phyloP scores from a whole-genome alignment of 257 asterid genomes.

The Paulownia fortunei region DNA sequence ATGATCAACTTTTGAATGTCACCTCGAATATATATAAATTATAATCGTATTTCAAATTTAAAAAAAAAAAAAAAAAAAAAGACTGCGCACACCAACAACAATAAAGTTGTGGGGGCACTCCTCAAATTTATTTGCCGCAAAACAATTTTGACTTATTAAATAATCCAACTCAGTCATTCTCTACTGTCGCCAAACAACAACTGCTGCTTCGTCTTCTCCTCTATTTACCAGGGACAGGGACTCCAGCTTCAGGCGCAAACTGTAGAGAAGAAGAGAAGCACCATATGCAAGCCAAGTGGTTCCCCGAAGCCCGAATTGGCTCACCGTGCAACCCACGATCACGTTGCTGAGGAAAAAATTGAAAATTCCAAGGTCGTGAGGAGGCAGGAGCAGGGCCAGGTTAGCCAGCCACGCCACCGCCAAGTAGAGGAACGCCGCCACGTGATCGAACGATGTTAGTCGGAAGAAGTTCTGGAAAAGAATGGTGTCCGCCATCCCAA shows the following conservation, averaged over 20 bases:
- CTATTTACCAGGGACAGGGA: not conserved
- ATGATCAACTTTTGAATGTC: too few relatives aligned
- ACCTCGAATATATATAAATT: too few relatives aligned
- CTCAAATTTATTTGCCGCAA: too few relatives aligned
- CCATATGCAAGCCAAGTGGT: constrained; percentile 31
- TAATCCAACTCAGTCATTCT: too few relatives aligned
- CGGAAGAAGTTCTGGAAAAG: constrained; percentile 26
- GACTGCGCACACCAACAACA: too few relatives aligned
- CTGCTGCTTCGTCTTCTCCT: not conserved
- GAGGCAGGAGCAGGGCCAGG: not conserved
- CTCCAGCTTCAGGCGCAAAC: constrained; percentile 5
- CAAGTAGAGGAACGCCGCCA: constrained; percentile 25
- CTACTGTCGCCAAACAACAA: not conserved
- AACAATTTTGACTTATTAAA: not conserved
- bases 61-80: too few relatives aligned
- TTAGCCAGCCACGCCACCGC: constrained; percentile 34
- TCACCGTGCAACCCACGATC: constrained; percentile 29
- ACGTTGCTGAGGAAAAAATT: constrained; percentile 30
- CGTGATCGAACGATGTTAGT: constrained; percentile 10
- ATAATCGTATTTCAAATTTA: too few relatives aligned
- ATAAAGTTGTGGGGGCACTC: too few relatives aligned
- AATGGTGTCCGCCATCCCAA: constrained; percentile 24
- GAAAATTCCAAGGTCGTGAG: constrained; percentile 7
- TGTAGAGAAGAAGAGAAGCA: not conserved
- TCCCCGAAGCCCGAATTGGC: constrained; percentile 22